Base-by-base conservation (phyloP, 768 basidiomycete species). In the Phaffia tasmanica region DNA sequence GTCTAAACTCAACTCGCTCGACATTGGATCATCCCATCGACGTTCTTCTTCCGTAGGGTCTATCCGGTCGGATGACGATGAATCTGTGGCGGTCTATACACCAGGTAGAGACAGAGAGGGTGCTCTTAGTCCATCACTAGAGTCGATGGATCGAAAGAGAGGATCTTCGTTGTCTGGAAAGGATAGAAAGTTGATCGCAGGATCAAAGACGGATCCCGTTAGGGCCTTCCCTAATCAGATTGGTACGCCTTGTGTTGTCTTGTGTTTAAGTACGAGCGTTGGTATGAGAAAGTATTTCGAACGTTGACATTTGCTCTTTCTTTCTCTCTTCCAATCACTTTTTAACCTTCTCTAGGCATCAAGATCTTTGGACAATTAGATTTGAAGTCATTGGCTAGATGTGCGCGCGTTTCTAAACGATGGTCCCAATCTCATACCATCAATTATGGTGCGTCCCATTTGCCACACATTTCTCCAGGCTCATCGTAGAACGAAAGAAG, bases 351-450 rank as follows among this genome's bases (percentile, higher is more conserved):
- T 4, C 9, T 46, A 67, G 66, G 61, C 16, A 67, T 67, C 61
- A 54, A 67, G 21, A 84, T 94, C 65, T 91, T 94, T 73, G 75
- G 81, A 0, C 76, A 77, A 61, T 78, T 95, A 7, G 76, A 82
- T 16, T 77, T 86, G 32, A 76, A 76, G 65, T 84, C 89, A 64
- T 81, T 94, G 49, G 85, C 87, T 4, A 81, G 82, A 63, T 92
- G 89, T 72, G 82, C 89, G 27, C 76, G 85, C 46, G 89, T 94
- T 5, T 89, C 83, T 57, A 85, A 82, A 76, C 87, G 89, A 77
- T 95, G 92, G 92, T 82, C 80, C 67, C 84, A 84, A 74, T 91
- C 88, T 70, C 89, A 92, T 78, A 88, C 90, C 0, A 75, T 94
- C 68, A 95, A 95, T 76, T 93, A 94, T 74, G 85, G 92, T 88